phyloP scores from a whole-genome alignment of 2,329 filamentous ascomycete species.

The Biscogniauxia mediterranea region DNA sequence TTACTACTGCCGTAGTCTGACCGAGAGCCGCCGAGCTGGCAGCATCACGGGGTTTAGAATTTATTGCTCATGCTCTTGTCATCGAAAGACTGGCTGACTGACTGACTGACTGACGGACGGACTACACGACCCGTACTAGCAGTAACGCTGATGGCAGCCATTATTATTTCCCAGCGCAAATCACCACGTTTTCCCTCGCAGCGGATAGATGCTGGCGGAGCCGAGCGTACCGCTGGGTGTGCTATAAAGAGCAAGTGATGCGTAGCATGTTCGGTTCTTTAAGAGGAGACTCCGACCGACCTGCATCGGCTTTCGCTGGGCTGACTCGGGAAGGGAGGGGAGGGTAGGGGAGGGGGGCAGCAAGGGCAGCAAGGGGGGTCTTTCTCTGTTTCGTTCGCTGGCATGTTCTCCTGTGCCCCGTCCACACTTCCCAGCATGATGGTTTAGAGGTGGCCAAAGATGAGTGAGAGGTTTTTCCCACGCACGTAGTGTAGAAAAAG shows the following conservation, averaged over 20 bases:
- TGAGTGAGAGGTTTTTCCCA: background rate
- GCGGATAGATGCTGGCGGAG: constrained; percentile 14
- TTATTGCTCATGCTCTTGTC: background rate
- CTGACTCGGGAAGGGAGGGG: background rate
- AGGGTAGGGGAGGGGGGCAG: too few relatives aligned
- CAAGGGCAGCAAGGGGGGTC: too few relatives aligned
- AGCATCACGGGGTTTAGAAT: constrained; percentile 6
- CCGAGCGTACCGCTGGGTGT: constrained; percentile 7
- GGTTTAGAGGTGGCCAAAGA: constrained; percentile 1
- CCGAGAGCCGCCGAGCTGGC: constrained; percentile 14
- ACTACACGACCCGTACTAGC: background rate
- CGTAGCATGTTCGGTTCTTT: constrained; percentile 1
- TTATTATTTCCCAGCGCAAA: constrained; percentile 6
- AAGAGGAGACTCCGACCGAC: background rate
- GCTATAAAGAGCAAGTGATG: constrained; percentile 10
- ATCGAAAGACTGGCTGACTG: background rate
- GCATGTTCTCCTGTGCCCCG: constrained; percentile 15
- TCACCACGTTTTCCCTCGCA: background rate
- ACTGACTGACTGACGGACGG: background rate
- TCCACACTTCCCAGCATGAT: constrained; percentile 7
- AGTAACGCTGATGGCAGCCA: constrained; percentile 10
- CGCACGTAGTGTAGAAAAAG: background rate
- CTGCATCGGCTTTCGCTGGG: background rate
- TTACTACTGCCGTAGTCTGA: constrained; percentile 10
- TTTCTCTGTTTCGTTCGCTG: background rate